Conservation (phyloP, 176 grass and related monocot genomes). For the Oryza australiensis region DNA sequence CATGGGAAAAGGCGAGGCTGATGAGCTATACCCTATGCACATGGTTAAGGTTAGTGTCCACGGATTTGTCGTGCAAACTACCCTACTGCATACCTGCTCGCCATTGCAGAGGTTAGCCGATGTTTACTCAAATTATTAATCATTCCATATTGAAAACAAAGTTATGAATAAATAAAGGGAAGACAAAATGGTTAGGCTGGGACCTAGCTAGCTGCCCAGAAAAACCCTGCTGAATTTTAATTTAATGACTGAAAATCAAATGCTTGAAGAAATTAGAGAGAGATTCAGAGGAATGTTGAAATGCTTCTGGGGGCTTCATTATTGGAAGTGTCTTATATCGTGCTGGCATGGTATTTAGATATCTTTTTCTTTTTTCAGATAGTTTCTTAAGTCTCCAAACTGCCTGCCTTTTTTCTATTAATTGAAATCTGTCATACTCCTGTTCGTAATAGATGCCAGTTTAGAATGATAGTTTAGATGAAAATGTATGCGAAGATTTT, state of each 20-base stretch:
- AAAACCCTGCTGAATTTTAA: not conserved
- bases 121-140: conserved; percentile 8
- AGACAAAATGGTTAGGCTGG: not conserved
- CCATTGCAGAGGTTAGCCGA: not conserved
- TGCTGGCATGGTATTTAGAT: not conserved
- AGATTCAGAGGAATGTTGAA: not conserved
- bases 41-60: conserved; percentile 21
- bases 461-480: not conserved
- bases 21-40: not conserved
- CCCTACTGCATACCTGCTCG: conserved; percentile 14
- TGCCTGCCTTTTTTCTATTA: not conserved
- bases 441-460: not conserved
- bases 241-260: not conserved
- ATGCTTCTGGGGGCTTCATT: not conserved
- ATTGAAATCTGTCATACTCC: not conserved
- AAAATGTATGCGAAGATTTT: not conserved
- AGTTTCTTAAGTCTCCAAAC: not conserved
- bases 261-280: not conserved
- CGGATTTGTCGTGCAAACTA: not conserved
- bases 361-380: not conserved
- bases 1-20: conserved; percentile 10
- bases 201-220: not conserved
- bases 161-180: not conserved
- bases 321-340: not conserved
- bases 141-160: not conserved